Base-by-base conservation (phyloP, 139 green algal genomes). In the Micromonas pusilla region DNA sequence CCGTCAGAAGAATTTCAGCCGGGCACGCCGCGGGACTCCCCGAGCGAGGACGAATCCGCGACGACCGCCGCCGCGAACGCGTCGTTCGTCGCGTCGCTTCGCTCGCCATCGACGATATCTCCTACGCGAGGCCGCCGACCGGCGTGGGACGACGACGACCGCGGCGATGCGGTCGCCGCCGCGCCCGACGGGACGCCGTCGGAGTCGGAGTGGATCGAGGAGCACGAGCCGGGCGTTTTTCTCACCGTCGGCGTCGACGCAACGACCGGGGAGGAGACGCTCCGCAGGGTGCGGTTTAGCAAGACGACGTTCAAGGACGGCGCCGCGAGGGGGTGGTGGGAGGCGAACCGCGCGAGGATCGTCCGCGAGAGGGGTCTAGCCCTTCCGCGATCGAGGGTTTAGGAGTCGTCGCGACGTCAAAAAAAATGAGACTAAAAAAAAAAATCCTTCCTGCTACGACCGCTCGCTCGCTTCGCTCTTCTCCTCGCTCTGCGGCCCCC, bases 151-250 rank as follows among this genome's bases (percentile, higher is more conserved):
- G n/a, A n/a, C n/a, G 60, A 68, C 60, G 60, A 9, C 60, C 25
- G 60, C n/a, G 25, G 13, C 25, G 25, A 68, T 9, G 19, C 52
- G 52, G 20, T n/a, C 16, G 16, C 52, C 19, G 52, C 52, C 20
- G 52, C 25, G 26, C 25, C 60, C 60, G 60, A 32, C 25, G 19
- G 19, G 19, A 16, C n/a, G 60, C 13, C 60, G 60, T 5, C 25
- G 60, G 25, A 25, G 62, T 25, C 37, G n/a, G 53, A 70, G 33
- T 78, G 45, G 52, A n/a, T 68, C 1, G 52, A 78, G 28, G 72
- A 78, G 52, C 16, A 52, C 52, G 72, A 78, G 33, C 23, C 36
- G n/a, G 72, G 72, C 26, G 72, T 78, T 2, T 78, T 75, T 39
- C 30, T 75, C 3, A 75, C 68, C 3, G 16, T 75, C 26, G 38